A percentile compares a stretch with the other conserved stretches of the same genome.
Evolutionary conservation across 176 grass and related monocot genomes (phyloP).

Genomic region (Triticum dicoccoides): DNA sequence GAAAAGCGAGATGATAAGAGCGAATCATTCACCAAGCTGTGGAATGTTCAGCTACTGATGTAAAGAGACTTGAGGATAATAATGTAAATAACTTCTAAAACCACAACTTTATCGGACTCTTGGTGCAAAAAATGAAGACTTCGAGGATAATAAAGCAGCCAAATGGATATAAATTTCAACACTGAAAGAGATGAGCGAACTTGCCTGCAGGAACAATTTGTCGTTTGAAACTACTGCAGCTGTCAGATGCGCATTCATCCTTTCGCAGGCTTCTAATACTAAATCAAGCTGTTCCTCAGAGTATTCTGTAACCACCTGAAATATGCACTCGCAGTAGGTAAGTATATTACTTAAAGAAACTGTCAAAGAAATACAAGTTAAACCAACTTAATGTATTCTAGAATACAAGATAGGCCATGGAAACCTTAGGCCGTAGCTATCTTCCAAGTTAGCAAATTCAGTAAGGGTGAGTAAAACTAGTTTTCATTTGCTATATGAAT

Average conservation of each 20-base stretch:
- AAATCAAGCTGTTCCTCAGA: slow-evolving; percentile 61
- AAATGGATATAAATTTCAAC: background rate
- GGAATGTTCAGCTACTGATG: background rate
- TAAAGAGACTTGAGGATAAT: background rate
- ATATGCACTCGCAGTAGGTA: background rate
- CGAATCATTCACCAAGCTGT: background rate
- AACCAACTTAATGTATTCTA: background rate
- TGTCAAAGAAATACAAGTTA: background rate
- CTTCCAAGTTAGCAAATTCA: background rate
- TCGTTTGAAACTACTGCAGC: slow-evolving; percentile 97
- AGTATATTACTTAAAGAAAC: background rate
- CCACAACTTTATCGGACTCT: background rate
- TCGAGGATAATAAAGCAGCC: background rate
- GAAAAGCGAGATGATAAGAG: background rate
- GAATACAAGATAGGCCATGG: background rate
- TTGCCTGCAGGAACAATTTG: slow-evolving; percentile 82
- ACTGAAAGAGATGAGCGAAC: background rate
- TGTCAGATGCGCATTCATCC: slow-evolving; percentile 88
- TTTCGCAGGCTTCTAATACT: slow-evolving; percentile 84
- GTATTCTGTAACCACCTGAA: slow-evolving; percentile 83
- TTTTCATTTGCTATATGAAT: background rate
- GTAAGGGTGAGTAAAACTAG: background rate
- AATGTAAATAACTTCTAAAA: background rate
- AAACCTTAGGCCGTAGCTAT: background rate
- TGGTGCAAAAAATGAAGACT: background rate